Base-by-base conservation (phyloP, 2,329 filamentous ascomycete genomes). In the Sporothrix schenckii region DNA sequence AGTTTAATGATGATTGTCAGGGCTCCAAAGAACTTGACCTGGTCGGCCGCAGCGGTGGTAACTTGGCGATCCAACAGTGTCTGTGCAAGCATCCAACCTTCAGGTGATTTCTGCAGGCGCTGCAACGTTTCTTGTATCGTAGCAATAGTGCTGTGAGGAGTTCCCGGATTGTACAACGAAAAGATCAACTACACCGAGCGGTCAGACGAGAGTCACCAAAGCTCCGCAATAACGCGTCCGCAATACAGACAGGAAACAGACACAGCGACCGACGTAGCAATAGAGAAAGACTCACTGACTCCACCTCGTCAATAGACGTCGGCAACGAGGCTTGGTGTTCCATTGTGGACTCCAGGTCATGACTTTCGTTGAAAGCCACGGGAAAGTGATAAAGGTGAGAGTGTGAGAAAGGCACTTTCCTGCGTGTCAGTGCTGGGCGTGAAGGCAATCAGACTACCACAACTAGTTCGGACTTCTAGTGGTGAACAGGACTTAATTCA, bases 1-100 rank as follows among this genome's bases (percentile, higher is more conserved):
- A 98, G 87, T 81, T 98, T 99, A 75, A 98, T 89, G 66, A 93
- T 96, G 74, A 97, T 91, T 0, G 94, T 98, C 71, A 97, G 85
- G 41, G 94, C 94, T 16, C 93, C 95, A 78, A 97, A 97, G 80
- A 98, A 98, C 74, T 91, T 91, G 74, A 95, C 88, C 76, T 94
- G 90, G 72, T 91, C 87, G 74, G 92, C 89, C 27, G 86, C 82
- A 72, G 88, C 88, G 66, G 83, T 83, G 6, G 13, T 39, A 10
- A 66, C 54, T 0, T 72, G 69, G 11, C 73, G 72, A 11, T 74
- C 73, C 13, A 97, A 83, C 16, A 98, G 84, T 67, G 88, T 87
- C 76, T 94, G 89, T 24, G 93, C 93, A 60, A 97, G 85, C 70
- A 91, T 86, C 95, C 95, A 99, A 69, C 93, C 94, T 76, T 92